These are phyloP conservation scores for Xylariomycetidae sp. DNA, from an alignment of 2,329 filamentous ascomycete genomes.

Conservation along the genomic window DNA sequence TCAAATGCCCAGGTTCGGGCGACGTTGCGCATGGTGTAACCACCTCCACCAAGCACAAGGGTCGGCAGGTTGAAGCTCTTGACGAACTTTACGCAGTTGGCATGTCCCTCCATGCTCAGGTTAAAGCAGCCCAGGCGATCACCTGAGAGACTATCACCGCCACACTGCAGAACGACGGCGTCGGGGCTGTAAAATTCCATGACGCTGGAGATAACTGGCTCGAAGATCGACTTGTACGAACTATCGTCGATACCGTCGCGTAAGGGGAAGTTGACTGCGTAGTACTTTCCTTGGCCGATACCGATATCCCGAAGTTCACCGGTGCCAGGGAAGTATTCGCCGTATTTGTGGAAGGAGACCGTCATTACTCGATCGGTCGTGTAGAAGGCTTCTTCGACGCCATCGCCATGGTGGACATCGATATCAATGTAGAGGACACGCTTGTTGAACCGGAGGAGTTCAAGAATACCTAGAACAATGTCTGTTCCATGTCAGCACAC, in stretches of 20 bases:
- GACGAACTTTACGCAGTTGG: conserved; percentile 87
- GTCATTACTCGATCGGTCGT: conserved; percentile 91
- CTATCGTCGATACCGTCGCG: conserved; percentile 87
- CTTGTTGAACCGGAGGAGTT: conserved; percentile 83
- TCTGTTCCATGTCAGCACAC: conserved; percentile 51
- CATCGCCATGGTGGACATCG: conserved; percentile 89
- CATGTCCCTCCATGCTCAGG: conserved; percentile 91
- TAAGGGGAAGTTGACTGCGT: conserved; percentile 85
- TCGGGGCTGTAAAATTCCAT: conserved; percentile 85
- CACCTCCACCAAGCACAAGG: conserved; percentile 89
- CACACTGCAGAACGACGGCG: conserved; percentile 92
- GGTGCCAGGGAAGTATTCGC: conserved; percentile 91
- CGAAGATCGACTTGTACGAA: conserved; percentile 86
- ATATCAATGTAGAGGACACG: conserved; percentile 96
- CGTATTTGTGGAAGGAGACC: conserved; percentile 93
- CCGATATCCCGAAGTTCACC: conserved; percentile 83
- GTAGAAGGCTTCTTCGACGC: conserved; percentile 90
- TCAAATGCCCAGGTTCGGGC: conserved; percentile 96
- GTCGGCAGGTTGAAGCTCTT: conserved; percentile 81
- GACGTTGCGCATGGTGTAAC: conserved; percentile 96
- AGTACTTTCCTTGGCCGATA: conserved; percentile 81
- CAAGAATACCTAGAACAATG: conserved; percentile 91
- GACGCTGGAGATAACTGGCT: conserved; percentile 79
- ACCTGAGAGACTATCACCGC: conserved; percentile 88
- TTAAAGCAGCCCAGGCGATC: conserved; percentile 97